phyloP scores from a whole-genome alignment of 2,329 filamentous ascomycete species.

The Paracorniculantispora psalliotae region DNA sequence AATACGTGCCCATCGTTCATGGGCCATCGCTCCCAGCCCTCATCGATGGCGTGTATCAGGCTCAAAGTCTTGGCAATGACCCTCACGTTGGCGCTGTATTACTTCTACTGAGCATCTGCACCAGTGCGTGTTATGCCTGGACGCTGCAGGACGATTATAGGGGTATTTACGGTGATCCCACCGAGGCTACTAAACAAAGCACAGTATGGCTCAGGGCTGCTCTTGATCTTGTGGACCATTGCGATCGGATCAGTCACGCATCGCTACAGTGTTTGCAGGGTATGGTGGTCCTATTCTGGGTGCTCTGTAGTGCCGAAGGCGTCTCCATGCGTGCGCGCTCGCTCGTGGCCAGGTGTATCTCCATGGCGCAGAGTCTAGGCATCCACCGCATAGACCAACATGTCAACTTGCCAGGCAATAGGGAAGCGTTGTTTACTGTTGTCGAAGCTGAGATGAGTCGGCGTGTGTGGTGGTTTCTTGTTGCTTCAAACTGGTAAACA shows the following conservation, averaged over 20 bases:
- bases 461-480: not conserved
- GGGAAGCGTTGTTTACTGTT: not conserved
- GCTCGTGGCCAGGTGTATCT: not conserved
- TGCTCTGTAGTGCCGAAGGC: not conserved
- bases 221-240: not conserved
- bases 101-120: not conserved
- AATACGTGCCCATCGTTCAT: not conserved
- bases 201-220: not conserved
- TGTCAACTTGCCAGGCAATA: not conserved
- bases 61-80: not conserved
- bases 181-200: not conserved
- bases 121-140: not conserved
- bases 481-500: not conserved
- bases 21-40: not conserved
- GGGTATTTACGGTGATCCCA: not conserved
- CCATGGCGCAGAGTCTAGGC: not conserved
- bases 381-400: not conserved
- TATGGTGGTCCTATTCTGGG: not conserved
- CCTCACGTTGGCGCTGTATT: not conserved
- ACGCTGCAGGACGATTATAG: not conserved
- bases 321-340: not conserved
- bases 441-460: not conserved
- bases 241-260: not conserved
- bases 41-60: not conserved
- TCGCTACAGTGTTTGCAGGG: not conserved